Evolutionary conservation across 2,329 filamentous ascomycete species (phyloP).

Genomic region (Colletotrichum cereale): DNA sequence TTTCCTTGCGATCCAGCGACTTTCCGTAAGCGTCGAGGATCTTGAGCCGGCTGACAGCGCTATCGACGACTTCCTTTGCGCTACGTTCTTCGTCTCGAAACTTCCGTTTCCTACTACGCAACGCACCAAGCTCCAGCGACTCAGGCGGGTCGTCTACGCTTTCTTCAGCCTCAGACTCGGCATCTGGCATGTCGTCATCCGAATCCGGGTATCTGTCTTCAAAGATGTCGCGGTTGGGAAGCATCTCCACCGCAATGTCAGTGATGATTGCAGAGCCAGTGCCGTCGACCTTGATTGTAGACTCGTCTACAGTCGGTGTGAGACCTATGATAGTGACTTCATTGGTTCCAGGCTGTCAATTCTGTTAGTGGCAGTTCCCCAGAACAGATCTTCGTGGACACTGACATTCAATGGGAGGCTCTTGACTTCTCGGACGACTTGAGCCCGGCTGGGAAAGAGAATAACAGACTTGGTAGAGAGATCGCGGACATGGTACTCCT

Average conservation of each 20-base stretch:
- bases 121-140: conserved; percentile 43
- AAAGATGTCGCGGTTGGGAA: conserved; percentile 67
- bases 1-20: conserved; percentile 51
- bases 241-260: conserved; percentile 71
- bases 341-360: conserved; percentile 67
- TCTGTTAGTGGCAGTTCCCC: conserved; percentile 61
- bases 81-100: conserved; percentile 48
- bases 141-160: conserved; percentile 42
- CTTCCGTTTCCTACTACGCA: conserved; percentile 48
- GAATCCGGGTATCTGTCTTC: conserved; percentile 65
- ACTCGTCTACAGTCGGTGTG: conserved; percentile 66
- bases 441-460: conserved; percentile 72
- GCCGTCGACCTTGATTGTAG: conserved; percentile 72
- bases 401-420: conserved; percentile 61
- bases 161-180: conserved; percentile 40
- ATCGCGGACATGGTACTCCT: conserved; percentile 68
- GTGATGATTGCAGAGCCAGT: conserved; percentile 68
- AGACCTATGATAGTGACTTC: conserved; percentile 69
- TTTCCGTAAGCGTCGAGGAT: conserved; percentile 57
- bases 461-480: conserved; percentile 72
- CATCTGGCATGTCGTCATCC: conserved; percentile 52
- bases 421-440: conserved; percentile 71
- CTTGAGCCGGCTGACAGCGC: conserved; percentile 53
- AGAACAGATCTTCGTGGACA: conserved; percentile 23
- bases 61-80: conserved; percentile 49